phyloP scores from a whole-genome alignment of 306 rosid genomes.

The Ziziphus jujuba region DNA sequence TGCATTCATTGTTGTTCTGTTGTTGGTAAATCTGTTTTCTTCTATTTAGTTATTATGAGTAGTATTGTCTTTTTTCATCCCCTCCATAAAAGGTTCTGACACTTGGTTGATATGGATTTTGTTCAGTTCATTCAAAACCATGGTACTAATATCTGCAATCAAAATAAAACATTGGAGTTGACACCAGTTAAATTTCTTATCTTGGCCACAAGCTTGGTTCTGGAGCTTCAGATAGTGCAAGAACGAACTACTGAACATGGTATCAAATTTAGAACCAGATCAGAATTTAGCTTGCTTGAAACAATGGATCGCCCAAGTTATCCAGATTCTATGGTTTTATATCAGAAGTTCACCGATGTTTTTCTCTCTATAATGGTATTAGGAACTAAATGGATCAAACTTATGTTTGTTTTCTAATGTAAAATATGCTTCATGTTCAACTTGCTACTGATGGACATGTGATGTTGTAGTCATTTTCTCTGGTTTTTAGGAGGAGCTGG shows the following conservation, averaged over 20 bases:
- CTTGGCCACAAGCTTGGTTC: slow-evolving; percentile 63
- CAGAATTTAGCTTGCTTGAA: slow-evolving; percentile 31
- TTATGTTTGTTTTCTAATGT: slow-evolving; percentile 10
- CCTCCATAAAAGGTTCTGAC: slow-evolving; percentile 22
- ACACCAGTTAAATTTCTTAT: slow-evolving; percentile 72
- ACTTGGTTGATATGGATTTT: slow-evolving; percentile 8
- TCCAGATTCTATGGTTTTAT: slow-evolving; percentile 39
- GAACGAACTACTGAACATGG: slow-evolving; percentile 49
- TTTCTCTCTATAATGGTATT: slow-evolving; percentile 64
- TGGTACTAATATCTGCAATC: slow-evolving; percentile 48
- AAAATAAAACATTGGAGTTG: slow-evolving; percentile 39
- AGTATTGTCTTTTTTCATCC: background rate
- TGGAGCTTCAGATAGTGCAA: slow-evolving; percentile 68
- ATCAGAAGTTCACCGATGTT: slow-evolving; percentile 46
- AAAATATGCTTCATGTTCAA: slow-evolving; percentile 18
- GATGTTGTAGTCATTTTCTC: slow-evolving; percentile 9
- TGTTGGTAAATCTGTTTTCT: background rate
- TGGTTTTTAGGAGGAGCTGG: slow-evolving; percentile 70
- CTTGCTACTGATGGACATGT: slow-evolving; percentile 19
- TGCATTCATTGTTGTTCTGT: background rate
- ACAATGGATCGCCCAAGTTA: slow-evolving; percentile 36
- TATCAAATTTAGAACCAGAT: slow-evolving; percentile 35
- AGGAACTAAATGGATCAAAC: slow-evolving; percentile 24
- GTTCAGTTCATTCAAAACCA: slow-evolving; percentile 65
- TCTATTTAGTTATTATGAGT: background rate